These are phyloP conservation scores for Theobroma cacao DNA, from an alignment of 345 rosid species.

Conservation along the genomic window DNA sequence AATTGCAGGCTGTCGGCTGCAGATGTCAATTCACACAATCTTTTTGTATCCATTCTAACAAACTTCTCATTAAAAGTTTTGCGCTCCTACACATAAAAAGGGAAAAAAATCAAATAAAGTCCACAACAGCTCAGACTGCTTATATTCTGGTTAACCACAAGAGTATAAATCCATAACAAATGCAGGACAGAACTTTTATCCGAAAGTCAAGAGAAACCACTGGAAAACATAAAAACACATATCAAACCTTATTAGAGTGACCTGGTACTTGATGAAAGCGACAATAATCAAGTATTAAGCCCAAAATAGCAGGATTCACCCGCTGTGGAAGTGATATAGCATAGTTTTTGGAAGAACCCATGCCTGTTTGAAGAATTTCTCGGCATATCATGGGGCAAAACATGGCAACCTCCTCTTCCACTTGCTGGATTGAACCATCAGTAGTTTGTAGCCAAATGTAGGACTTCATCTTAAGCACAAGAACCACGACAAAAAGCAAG, in stretches of 20 bases:
- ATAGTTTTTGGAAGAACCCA: conserved; percentile 65
- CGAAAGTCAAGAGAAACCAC: neutral
- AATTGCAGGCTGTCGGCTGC: conserved; percentile 76
- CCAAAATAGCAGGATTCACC: conserved; percentile 56
- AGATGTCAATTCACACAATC: conserved; percentile 71
- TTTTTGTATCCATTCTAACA: conserved; percentile 64
- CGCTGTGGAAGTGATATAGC: conserved; percentile 63
- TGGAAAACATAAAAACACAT: neutral
- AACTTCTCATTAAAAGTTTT: conserved; percentile 65
- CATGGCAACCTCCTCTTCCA: conserved; percentile 79
- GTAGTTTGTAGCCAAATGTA: conserved; percentile 70
- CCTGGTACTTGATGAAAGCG: conserved; percentile 66
- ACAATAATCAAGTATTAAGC: conserved; percentile 63
- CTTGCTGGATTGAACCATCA: conserved; percentile 74
- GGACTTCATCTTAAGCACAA: conserved; percentile 50
- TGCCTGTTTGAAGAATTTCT: conserved; percentile 53
- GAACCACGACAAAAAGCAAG: conserved; percentile 11
- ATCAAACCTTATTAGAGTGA: conserved; percentile 59
- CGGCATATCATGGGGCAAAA: conserved; percentile 68
- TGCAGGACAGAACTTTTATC: neutral
- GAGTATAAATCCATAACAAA: neutral
- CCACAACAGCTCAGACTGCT: neutral
- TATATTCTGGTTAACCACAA: neutral
- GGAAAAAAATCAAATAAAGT: neutral
- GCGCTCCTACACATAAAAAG: conserved; percentile 45